Conservation (phyloP, 208 protist genomes). For the Trypanosomatidae sp. region DNA sequence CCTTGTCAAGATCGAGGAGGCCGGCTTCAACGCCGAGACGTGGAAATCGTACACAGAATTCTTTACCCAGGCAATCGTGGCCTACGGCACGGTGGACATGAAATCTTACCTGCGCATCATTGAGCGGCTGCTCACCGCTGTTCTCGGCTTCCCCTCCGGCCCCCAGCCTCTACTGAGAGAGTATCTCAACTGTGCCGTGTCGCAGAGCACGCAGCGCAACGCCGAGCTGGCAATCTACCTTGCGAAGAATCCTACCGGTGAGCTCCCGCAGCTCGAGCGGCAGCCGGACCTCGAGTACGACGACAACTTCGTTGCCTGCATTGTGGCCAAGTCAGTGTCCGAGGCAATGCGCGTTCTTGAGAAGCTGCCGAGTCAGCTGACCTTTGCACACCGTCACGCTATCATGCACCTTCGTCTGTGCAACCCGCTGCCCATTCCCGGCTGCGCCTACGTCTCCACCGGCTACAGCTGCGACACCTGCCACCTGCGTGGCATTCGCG, state of each 20-base stretch:
- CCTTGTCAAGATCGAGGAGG: constrained; percentile 42
- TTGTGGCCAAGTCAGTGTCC: constrained; percentile 25
- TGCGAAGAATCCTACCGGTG: constrained; percentile 6
- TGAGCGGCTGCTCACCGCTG: constrained; percentile 32
- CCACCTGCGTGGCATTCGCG: constrained; percentile 29
- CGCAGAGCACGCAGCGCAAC: constrained; percentile 39
- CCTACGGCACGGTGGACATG: constrained; percentile 38
- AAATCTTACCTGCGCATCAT: constrained; percentile 25
- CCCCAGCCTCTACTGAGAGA: constrained; percentile 42
- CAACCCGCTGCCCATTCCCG: constrained; percentile 55
- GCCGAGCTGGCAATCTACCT: constrained; percentile 11
- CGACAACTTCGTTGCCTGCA: constrained; percentile 27
- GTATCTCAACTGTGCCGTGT: constrained; percentile 37
- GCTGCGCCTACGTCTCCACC: constrained; percentile 27
- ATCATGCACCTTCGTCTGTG: constrained; percentile 46
- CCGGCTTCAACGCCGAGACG: constrained; percentile 31
- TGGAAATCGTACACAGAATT: constrained; percentile 57
- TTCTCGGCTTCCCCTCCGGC: constrained; percentile 34
- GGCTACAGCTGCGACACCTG: constrained; percentile 67
- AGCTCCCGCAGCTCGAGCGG: constrained; percentile 13
- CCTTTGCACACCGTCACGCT: constrained; percentile 42
- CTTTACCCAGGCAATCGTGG: constrained; percentile 40
- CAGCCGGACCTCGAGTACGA: constrained; percentile 41
- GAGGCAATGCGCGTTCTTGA: constrained; percentile 28
- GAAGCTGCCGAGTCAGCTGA: constrained; percentile 34